These are phyloP conservation scores for Piloderma croceum DNA, from an alignment of 768 basidiomycete genomes.

Conservation along the genomic window DNA sequence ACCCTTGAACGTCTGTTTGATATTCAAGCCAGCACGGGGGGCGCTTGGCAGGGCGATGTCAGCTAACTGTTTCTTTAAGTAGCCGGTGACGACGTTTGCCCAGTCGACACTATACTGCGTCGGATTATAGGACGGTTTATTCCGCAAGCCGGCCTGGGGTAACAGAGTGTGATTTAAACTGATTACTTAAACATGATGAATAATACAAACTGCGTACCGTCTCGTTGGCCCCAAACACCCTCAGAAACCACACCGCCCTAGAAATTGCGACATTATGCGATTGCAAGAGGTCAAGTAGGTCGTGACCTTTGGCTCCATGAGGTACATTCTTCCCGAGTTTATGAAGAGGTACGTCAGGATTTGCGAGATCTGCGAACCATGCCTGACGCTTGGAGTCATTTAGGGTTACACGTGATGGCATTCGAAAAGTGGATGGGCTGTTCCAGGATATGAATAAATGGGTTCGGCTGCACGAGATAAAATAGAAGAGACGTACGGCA, in stretches of 20 bases:
- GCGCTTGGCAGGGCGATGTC: conserved; percentile 79
- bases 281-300: conserved; percentile 75
- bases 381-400: conserved; percentile 74
- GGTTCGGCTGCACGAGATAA: background rate
- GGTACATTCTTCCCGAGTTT: conserved; percentile 84
- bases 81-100: conserved; percentile 75
- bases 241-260: conserved; percentile 82
- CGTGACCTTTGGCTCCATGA: conserved; percentile 80
- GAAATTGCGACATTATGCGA: conserved; percentile 71
- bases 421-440: conserved; percentile 66
- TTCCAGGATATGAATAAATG: background rate
- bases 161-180: conserved; percentile 3
- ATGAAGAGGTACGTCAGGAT: conserved; percentile 72
- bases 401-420: conserved; percentile 77
- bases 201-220: conserved; percentile 41
- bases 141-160: conserved; percentile 65
- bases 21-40: conserved; percentile 68
- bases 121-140: conserved; percentile 76
- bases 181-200: background rate
- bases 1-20: conserved; percentile 81
- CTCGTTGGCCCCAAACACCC: conserved; percentile 84
- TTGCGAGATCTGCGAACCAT: conserved; percentile 81
- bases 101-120: conserved; percentile 82
- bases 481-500: conserved; percentile 51
- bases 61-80: conserved; percentile 75